phyloP scores from a whole-genome alignment of 2,329 filamentous ascomycete genomes.

The Pseudonectria foliicola region DNA sequence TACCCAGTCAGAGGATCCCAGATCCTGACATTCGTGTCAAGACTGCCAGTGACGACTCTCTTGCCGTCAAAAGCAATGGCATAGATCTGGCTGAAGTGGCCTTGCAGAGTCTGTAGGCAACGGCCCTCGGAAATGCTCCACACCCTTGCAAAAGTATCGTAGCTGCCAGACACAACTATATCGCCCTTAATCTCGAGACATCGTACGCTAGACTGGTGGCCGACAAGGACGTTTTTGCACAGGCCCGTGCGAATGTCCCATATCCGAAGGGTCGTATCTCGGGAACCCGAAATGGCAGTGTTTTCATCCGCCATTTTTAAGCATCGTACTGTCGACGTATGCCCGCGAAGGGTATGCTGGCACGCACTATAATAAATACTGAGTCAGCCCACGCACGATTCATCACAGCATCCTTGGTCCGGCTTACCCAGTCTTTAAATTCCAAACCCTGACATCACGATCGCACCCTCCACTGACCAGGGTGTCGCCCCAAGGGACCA shows the following conservation, averaged over 20 bases:
- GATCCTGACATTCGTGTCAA: slow-evolving; percentile 94
- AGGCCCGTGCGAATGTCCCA: slow-evolving; percentile 89
- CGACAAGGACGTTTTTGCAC: slow-evolving; percentile 86
- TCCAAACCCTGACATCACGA: slow-evolving; percentile 93
- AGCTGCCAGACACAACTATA: slow-evolving; percentile 94
- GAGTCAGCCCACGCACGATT: slow-evolving; percentile 11
- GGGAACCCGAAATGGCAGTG: slow-evolving; percentile 91
- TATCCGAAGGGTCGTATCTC: slow-evolving; percentile 88
- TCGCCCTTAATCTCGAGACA: slow-evolving; percentile 96
- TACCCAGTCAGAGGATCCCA: slow-evolving; percentile 90
- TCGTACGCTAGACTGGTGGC: slow-evolving; percentile 90
- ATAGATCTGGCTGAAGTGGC: slow-evolving; percentile 98
- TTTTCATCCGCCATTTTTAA: slow-evolving; percentile 94
- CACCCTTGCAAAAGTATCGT: slow-evolving; percentile 92
- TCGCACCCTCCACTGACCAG: slow-evolving; percentile 95
- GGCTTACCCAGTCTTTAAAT: slow-evolving; percentile 81
- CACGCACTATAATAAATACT: slow-evolving; percentile 46
- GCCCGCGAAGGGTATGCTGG: slow-evolving; percentile 78
- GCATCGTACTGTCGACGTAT: slow-evolving; percentile 94
- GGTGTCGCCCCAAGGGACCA: slow-evolving; percentile 96
- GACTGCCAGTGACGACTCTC: slow-evolving; percentile 86
- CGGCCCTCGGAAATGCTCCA: slow-evolving; percentile 97
- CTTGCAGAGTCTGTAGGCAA: slow-evolving; percentile 81
- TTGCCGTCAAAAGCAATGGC: slow-evolving; percentile 95
- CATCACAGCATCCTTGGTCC: neutral